These are phyloP conservation scores for Phalaenopsis hybrid DNA, from an alignment of 116 monocot genomes.

Conservation along the genomic window DNA sequence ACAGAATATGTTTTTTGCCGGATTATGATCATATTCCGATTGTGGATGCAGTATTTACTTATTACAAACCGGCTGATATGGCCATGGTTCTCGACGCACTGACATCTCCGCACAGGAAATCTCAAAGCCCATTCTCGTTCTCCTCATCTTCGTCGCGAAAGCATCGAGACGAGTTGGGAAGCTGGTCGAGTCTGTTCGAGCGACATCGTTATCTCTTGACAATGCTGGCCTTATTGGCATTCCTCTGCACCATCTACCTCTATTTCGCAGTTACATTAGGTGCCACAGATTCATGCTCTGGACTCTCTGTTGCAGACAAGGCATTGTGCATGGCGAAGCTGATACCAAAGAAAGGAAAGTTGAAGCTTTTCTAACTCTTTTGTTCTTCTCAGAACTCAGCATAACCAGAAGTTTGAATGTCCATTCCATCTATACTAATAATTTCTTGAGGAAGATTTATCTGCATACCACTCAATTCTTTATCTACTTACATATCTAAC, in stretches of 20 bases:
- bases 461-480: too few relatives aligned
- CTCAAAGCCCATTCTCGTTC: conserved; percentile 31
- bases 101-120: conserved; percentile 66
- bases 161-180: conserved; percentile 42
- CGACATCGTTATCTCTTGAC: conserved; percentile 80
- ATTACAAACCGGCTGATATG: neutral
- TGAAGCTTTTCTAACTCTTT: neutral
- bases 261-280: conserved; percentile 70
- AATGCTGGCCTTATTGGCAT: conserved; percentile 51
- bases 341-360: conserved; percentile 8
- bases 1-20: too few relatives aligned
- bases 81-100: conserved; percentile 55
- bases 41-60: too few relatives aligned
- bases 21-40: too few relatives aligned
- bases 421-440: too few relatives aligned
- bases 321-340: conserved; percentile 24
- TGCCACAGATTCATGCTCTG: conserved; percentile 12
- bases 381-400: neutral
- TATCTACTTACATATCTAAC: too few relatives aligned
- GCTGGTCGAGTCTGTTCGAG: conserved; percentile 55
- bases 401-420: too few relatives aligned
- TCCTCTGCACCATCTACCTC: conserved; percentile 80
- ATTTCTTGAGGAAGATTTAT: too few relatives aligned
- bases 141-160: conserved; percentile 21
- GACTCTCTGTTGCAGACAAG: conserved; percentile 24